phyloP scores from a whole-genome alignment of 306 rosid genomes.

The Prunus mongolica region DNA sequence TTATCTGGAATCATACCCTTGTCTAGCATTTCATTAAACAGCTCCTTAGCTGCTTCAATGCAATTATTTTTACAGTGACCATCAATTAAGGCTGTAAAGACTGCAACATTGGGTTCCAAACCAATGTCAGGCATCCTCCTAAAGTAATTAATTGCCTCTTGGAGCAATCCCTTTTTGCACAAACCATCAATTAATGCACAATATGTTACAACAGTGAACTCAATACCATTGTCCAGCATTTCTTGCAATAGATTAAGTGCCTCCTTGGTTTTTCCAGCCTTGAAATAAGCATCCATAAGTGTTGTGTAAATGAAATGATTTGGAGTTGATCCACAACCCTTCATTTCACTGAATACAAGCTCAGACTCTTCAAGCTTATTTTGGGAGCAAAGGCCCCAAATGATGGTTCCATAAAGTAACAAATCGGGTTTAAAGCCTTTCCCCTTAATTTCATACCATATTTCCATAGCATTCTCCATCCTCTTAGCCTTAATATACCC shows the following conservation, averaged over 20 bases:
- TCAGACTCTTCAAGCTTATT: conserved; percentile 60
- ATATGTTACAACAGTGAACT: conserved; percentile 65
- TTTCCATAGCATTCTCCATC: conserved; percentile 52
- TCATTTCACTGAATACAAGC: conserved; percentile 56
- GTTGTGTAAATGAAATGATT: conserved; percentile 71
- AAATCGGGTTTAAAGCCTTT: conserved; percentile 58
- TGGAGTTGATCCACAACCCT: conserved; percentile 44
- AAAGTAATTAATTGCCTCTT: conserved; percentile 68
- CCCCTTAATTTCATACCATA: conserved; percentile 65
- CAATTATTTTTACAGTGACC: conserved; percentile 68
- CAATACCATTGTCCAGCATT: conserved; percentile 62
- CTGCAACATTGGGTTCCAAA: conserved; percentile 74
- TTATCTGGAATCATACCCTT: conserved; percentile 82
- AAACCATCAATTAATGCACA: conserved; percentile 85
- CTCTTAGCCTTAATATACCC: conserved; percentile 70
- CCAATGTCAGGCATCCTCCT: conserved; percentile 46
- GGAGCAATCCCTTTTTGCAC: conserved; percentile 71
- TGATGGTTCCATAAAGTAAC: conserved; percentile 63
- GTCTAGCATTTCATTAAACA: conserved; percentile 74
- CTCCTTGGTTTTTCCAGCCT: conserved; percentile 56
- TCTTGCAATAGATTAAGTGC: conserved; percentile 62
- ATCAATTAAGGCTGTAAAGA: conserved; percentile 77
- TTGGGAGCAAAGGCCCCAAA: conserved; percentile 74
- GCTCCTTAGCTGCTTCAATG: conserved; percentile 60
- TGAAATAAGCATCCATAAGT: conserved; percentile 80